phyloP scores from a whole-genome alignment of 1,284 basidiomycete genomes.

The Waitea zeae region DNA sequence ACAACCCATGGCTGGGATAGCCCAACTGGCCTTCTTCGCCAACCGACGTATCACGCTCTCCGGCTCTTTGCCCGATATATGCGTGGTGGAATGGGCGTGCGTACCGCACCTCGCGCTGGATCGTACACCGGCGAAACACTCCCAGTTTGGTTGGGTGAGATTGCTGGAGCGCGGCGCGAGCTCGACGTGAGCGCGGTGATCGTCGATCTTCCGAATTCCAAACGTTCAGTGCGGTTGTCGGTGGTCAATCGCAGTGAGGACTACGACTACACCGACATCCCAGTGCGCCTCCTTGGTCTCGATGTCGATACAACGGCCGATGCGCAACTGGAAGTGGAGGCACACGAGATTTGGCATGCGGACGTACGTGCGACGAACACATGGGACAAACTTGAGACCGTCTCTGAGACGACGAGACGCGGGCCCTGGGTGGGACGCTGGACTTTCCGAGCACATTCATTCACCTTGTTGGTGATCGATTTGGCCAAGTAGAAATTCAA shows the following conservation, averaged over 20 bases:
- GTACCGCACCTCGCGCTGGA: constrained; percentile 22
- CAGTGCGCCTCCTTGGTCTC: no score
- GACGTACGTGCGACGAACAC: constrained; percentile 22
- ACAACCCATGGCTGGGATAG: constrained; percentile 9
- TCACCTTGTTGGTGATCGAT: constrained; percentile 13
- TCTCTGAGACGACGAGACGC: constrained; percentile 17
- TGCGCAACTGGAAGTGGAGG: constrained; percentile 13
- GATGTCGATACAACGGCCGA: constrained; percentile 20
- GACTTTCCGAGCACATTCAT: constrained; percentile 27
- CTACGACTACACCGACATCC: constrained; percentile 14
- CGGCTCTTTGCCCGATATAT: constrained; percentile 36
- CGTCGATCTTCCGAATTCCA: constrained; percentile 9
- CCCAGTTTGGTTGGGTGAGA: constrained; percentile 25
- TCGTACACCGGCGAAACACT: constrained; percentile 27
- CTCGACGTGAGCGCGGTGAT: constrained; percentile 32
- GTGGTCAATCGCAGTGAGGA: constrained; percentile 27
- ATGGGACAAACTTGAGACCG: constrained; percentile 21
- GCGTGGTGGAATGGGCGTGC: constrained; percentile 27
- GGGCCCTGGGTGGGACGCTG: constrained; percentile 19
- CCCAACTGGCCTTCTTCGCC: constrained; percentile 26
- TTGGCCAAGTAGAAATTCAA: no score
- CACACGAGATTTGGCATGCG: constrained; percentile 28
- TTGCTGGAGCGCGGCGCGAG: constrained; percentile 19
- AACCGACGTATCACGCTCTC: constrained; percentile 36
- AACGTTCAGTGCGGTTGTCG: constrained; percentile 23